Evolutionary conservation across 148 eudicot genomes (phyloP), one percentile per base, ranked within the genome.

Genomic region (Diospyros lotus): DNA sequence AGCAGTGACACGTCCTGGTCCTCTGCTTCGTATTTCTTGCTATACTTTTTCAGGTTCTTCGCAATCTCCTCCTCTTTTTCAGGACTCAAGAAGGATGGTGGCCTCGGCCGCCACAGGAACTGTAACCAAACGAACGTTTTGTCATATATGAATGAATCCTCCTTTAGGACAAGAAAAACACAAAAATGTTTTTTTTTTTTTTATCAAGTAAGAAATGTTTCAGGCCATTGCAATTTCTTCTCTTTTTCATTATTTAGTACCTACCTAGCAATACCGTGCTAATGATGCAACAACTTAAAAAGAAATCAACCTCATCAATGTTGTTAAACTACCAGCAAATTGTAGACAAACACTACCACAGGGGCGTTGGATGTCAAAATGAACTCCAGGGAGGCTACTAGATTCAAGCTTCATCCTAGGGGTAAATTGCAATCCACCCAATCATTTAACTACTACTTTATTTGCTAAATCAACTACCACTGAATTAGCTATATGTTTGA

Each of bases 11-110:
- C 94, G 62, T 95, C 99, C 54, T 95, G 97, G 77, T 93, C 99
- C 73, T 93, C 94, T 0, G 87, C 96, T 75, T 92, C 98, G 42
- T 92, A 92, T 81, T 88, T 95, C 87, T 90, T 95, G 75, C 94
- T 92, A 79, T 90, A 95, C 64, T 90, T 90, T 86, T 89, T 92
- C 62, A 95, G 70, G 71, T 95, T 92, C 85, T 92, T 95, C 41
- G 90, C 86, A 65, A 92, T 90, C 75, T 95, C 99, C 54, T 95
- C 99, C 75, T 95, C 99, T 75, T 92, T 90, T 81, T 92, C 99
- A 2, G 93, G 81, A 60, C 79, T 83, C 85, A 95, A 79, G 81
- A 92, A 80, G 40, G 99, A 78, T 68, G 90, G 94, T 40, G 99
- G 96, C 72, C 99, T 90, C 65, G 97, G 97, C 58, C 97, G 94